Base-by-base conservation (phyloP, 2,329 filamentous ascomycete species). In the Clonostachys rosea region DNA sequence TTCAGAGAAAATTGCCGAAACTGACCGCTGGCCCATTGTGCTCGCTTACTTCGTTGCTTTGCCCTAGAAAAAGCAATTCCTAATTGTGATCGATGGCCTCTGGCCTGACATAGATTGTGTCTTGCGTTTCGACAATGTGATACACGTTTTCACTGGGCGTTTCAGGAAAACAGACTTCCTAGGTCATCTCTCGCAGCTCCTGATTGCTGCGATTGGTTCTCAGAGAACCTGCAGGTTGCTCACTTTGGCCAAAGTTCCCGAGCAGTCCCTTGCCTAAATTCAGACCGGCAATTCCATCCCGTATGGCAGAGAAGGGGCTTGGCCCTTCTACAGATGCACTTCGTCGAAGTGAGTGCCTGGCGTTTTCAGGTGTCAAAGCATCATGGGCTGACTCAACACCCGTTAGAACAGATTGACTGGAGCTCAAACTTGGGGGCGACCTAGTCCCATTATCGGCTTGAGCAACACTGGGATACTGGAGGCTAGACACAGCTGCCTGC, bases 301-400 rank as follows among this genome's bases (percentile, higher is more conserved):
- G 65, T 20, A 79, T 66, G 14, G 68, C 61, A 5, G 72, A 58
- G 49, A 79, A 69, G 2, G 68, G 48, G 6, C 46, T 42, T 11
- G 43, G 40, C 16, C 62, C 66, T 40, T 76, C 71, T 5, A 73
- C 67, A 34, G 73, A 76, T 3, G 66, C 63, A 50, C 71, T 76
- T 16, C 70, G 68, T 37, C 68, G 66, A 4, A 76, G 57, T 18
- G 66, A 54, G 4, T 65, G 55, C n/a, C 66, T 58, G 5, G 60
- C 57, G 11, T 55, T 49, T 5, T 62, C 62, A 0, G 73, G 71
- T 2, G 74, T 79, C 17, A 79, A 58, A 6, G 72, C 70, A 40
- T 75, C 69, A 47, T 84, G 73, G 1, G 78, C 74, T 2, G 75
- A 79, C 59, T 87, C 83, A 5, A 86, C 72, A 0, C 75, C 76